Percentiles rank a stretch among this genome's conserved stretches.
These are phyloP conservation scores for Malassezia pachydermatis DNA, from an alignment of 1,284 basidiomycete species.

Conservation along the genomic window DNA sequence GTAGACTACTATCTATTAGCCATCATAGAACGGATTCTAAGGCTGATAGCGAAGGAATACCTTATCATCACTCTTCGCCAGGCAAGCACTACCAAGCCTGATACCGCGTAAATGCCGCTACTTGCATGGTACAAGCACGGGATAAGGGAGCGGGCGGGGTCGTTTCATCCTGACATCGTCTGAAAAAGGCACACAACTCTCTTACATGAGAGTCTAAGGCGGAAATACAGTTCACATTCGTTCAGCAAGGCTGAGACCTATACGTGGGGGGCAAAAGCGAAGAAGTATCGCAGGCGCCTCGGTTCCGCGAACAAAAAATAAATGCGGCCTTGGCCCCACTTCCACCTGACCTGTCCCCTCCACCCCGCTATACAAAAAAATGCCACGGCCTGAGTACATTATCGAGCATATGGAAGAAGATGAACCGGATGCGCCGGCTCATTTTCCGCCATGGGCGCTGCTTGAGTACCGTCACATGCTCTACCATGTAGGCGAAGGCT, in stretches of 20 bases:
- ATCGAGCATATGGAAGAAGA: constrained; percentile 48
- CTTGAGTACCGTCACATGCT: constrained; percentile 66
- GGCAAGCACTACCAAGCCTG: constrained; percentile 21
- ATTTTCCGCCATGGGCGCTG: constrained; percentile 42
- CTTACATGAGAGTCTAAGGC: no score
- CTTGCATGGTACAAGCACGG: constrained; percentile 15
- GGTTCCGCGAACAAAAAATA: no score
- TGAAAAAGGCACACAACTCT: no score
- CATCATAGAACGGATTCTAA: constrained; percentile 19
- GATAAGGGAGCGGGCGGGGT: constrained; percentile 18
- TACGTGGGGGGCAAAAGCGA: no score
- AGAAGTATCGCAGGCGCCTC: no score
- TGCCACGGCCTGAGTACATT: constrained; percentile 37
- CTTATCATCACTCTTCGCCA: constrained; percentile 10
- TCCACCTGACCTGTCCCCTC: no score
- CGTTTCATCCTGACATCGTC: no score
- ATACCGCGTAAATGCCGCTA: constrained; percentile 16
- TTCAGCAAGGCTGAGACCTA: background rate
- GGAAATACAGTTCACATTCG: no score
- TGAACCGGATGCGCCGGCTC: constrained; percentile 32
- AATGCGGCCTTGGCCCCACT: no score
- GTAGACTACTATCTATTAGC: constrained; percentile 23
- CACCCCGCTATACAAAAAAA: no score
- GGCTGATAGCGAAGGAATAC: constrained; percentile 23
- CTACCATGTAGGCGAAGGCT: constrained; percentile 59